Conservation (phyloP, 495 filamentous ascomycete species). For the Penicillium malachiteum region DNA sequence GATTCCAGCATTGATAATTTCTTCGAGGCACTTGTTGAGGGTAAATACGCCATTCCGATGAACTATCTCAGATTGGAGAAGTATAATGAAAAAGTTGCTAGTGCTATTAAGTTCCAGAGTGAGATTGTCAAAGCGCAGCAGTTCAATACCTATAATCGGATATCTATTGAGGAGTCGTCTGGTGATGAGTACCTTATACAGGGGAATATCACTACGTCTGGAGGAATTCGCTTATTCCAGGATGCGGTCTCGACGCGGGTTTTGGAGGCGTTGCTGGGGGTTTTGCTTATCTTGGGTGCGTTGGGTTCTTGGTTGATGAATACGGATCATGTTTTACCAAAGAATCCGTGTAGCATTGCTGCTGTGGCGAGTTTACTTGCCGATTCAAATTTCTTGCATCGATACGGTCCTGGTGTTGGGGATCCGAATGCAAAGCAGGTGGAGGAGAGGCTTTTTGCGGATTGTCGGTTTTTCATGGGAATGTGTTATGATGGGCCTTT, state of each 20-base stretch:
- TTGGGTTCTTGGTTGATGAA: conserved; percentile 23
- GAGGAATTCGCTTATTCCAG: conserved; percentile 20
- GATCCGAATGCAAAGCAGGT: neutral
- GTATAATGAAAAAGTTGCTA: neutral
- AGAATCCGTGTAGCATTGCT: conserved; percentile 28
- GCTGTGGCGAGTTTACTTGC: conserved; percentile 28
- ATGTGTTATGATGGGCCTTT: neutral
- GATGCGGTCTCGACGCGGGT: conserved; percentile 28
- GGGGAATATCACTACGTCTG: conserved; percentile 2
- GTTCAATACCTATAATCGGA: neutral
- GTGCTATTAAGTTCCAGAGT: conserved; percentile 1
- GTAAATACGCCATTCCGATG: conserved; percentile 8
- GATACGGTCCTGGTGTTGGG: neutral
- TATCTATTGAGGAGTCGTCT: neutral
- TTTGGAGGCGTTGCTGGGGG: conserved; percentile 27
- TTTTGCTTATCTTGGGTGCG: conserved; percentile 12
- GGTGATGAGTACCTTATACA: neutral
- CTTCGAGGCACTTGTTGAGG: neutral
- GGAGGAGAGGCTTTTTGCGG: conserved; percentile 1
- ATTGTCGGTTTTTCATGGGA: conserved; percentile 3
- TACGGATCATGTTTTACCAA: conserved; percentile 27
- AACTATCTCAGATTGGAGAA: neutral
- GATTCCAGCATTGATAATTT: neutral
- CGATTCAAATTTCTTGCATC: conserved; percentile 14
- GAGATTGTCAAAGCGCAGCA: neutral